Percentiles rank a stretch among this genome's conserved stretches.
These are phyloP conservation scores for Coniochaeta prunicola DNA, from an alignment of 2,329 filamentous ascomycete species.

Conservation along the genomic window DNA sequence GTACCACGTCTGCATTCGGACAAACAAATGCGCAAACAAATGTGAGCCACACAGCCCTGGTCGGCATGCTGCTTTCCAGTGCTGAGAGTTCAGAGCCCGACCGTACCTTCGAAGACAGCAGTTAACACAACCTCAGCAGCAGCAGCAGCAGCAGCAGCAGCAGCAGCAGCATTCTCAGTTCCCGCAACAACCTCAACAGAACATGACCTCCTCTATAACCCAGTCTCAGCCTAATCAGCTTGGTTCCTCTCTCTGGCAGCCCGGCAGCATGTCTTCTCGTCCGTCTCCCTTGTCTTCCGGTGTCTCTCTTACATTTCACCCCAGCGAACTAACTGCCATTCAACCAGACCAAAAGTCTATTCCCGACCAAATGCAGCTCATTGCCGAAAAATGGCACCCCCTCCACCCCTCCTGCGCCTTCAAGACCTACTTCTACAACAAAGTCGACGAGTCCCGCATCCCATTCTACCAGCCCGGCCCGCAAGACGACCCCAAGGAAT, in stretches of 20 bases:
- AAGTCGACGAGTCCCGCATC: constrained; percentile 66
- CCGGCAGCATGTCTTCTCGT: constrained; percentile 43
- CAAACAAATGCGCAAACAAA: constrained; percentile 9
- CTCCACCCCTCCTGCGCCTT: constrained; percentile 62
- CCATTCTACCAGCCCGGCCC: constrained; percentile 67
- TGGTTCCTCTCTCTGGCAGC: constrained; percentile 45
- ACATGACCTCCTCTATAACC: constrained; percentile 8
- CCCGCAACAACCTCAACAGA: constrained; percentile 31
- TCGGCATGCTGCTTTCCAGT: neutral
- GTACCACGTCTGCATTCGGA: constrained; percentile 17
- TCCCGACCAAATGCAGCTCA: constrained; percentile 63
- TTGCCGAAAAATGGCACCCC: constrained; percentile 70
- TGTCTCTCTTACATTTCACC: neutral
- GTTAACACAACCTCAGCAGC: constrained; percentile 27
- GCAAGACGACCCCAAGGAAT: constrained; percentile 68
- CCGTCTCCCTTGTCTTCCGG: constrained; percentile 9
- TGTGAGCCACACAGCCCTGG: neutral
- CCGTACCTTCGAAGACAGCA: constrained; percentile 17
- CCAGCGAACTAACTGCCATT: constrained; percentile 6
- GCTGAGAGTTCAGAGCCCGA: neutral
- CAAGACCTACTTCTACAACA: constrained; percentile 83
- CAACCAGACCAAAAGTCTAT: constrained; percentile 61
- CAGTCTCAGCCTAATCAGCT: constrained; percentile 20
- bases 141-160: constrained; percentile 33
- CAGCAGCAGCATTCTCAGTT: constrained; percentile 19